phyloP scores from a whole-genome alignment of 768 basidiomycete species.

The Tricholoma saponaceum region DNA sequence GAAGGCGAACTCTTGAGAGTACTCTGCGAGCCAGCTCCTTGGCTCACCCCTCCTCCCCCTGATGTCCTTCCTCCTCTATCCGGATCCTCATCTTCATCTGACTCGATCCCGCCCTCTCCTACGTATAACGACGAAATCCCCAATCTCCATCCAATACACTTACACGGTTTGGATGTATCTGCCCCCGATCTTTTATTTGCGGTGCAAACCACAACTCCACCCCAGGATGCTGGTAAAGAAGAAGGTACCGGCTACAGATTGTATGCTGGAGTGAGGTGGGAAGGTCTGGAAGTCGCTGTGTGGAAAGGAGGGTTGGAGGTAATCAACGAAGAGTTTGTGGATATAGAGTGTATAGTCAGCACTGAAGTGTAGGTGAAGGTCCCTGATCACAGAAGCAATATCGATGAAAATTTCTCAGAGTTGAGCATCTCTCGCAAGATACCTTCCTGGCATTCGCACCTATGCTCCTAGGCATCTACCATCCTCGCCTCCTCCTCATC shows the following conservation, averaged over 20 bases:
- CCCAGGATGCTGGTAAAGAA: constrained; percentile 18
- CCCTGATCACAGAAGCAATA: neutral
- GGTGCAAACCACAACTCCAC: constrained; percentile 41
- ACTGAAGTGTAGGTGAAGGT: constrained; percentile 68
- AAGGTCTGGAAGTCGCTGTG: constrained; percentile 56
- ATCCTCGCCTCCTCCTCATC: constrained; percentile 66
- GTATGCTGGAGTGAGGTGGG: constrained; percentile 53
- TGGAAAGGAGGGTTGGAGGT: constrained; percentile 74
- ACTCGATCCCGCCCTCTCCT: constrained; percentile 19
- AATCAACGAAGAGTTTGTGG: constrained; percentile 62
- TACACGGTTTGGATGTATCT: constrained; percentile 71
- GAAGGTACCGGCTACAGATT: constrained; percentile 20
- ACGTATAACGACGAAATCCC: constrained; percentile 42
- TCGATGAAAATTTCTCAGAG: constrained; percentile 36
- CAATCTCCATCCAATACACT: constrained; percentile 51
- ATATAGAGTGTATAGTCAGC: constrained; percentile 67
- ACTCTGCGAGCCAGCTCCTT: constrained; percentile 72
- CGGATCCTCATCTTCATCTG: constrained; percentile 13
- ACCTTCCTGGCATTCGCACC: constrained; percentile 64
- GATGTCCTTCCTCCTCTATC: constrained; percentile 19
- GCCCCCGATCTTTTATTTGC: constrained; percentile 52
- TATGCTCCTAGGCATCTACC: constrained; percentile 72
- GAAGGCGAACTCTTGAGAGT: constrained; percentile 69
- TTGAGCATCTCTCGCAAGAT: constrained; percentile 70
- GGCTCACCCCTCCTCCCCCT: constrained; percentile 45